Evolutionary conservation across 2,329 filamentous ascomycete species (phyloP).

Genomic region (Colletotrichum brevisporum): DNA sequence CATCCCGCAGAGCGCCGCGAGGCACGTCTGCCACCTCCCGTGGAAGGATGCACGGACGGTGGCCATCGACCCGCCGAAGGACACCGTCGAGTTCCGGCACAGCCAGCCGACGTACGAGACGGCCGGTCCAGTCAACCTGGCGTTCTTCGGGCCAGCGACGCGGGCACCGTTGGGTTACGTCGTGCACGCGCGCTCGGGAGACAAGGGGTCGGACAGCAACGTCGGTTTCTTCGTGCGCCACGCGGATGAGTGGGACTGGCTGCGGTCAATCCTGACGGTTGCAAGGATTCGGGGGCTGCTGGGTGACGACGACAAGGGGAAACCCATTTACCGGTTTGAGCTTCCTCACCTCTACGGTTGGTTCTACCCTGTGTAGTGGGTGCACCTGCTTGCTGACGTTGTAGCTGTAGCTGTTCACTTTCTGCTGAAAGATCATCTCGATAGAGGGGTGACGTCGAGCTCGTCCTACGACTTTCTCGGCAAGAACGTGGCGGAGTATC

Average conservation of each 20-base stretch:
- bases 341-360: constrained; percentile 48
- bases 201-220: constrained; percentile 58
- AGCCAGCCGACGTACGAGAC: constrained; percentile 48
- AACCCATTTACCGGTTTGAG: constrained; percentile 61
- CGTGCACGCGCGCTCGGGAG: constrained; percentile 51
- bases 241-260: constrained; percentile 42
- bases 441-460: constrained; percentile 41
- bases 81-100: constrained; percentile 45
- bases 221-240: constrained; percentile 45
- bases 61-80: constrained; percentile 41
- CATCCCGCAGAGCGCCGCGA: constrained; percentile 44
- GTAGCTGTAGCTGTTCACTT: constrained; percentile 48
- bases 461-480: constrained; percentile 50
- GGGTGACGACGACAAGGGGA: constrained; percentile 53
- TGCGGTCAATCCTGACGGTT: constrained; percentile 57
- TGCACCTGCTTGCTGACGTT: not conserved
- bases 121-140: constrained; percentile 43
- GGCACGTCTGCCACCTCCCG: constrained; percentile 44
- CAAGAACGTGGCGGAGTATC: constrained; percentile 49
- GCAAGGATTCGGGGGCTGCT: constrained; percentile 54
- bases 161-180: constrained; percentile 49
- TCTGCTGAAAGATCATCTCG: constrained; percentile 58
- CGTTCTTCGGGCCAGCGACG: constrained; percentile 46
- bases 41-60: constrained; percentile 41
- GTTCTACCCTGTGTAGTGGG: not conserved